Conservation (phyloP, 768 basidiomycete genomes). For the Lactifluus echinatus region DNA sequence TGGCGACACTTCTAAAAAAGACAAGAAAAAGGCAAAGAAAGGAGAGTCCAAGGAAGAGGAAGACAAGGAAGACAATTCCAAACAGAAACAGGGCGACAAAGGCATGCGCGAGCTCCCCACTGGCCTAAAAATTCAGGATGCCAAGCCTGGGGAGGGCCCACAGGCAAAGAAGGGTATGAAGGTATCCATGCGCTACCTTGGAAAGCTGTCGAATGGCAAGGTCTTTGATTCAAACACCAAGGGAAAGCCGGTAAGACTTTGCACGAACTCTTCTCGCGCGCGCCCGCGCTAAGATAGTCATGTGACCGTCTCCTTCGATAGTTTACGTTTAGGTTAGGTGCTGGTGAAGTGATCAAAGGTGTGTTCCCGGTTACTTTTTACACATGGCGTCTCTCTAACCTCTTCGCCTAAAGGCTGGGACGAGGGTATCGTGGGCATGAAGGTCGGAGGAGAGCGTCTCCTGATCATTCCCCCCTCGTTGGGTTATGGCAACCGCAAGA, state of each 20-base stretch:
- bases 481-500: slow-evolving; percentile 62
- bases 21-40: slow-evolving; percentile 30
- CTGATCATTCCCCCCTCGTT: slow-evolving; percentile 65
- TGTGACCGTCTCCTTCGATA: slow-evolving; percentile 25
- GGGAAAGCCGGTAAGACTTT: slow-evolving; percentile 68
- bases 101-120: slow-evolving; percentile 43
- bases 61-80: slow-evolving; percentile 15
- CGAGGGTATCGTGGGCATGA: slow-evolving; percentile 86
- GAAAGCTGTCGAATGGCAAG: slow-evolving; percentile 72
- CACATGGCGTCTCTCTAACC: slow-evolving; percentile 1
- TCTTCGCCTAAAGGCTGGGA: slow-evolving; percentile 64
- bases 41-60: slow-evolving; percentile 24
- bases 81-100: slow-evolving; percentile 29
- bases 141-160: slow-evolving; percentile 74
- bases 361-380: slow-evolving; percentile 12
- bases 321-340: slow-evolving; percentile 74
- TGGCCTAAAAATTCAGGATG: slow-evolving; percentile 71
- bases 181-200: slow-evolving; percentile 86
- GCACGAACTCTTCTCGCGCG: neutral
- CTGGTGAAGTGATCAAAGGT: slow-evolving; percentile 91
- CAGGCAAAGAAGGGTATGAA: slow-evolving; percentile 79
- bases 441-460: slow-evolving; percentile 78
- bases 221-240: slow-evolving; percentile 74
- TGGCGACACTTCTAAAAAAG: slow-evolving; percentile 26
- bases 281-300: neutral